Evolutionary conservation across 1,284 basidiomycete genomes (phyloP).

Genomic region (Mycena sp.): DNA sequence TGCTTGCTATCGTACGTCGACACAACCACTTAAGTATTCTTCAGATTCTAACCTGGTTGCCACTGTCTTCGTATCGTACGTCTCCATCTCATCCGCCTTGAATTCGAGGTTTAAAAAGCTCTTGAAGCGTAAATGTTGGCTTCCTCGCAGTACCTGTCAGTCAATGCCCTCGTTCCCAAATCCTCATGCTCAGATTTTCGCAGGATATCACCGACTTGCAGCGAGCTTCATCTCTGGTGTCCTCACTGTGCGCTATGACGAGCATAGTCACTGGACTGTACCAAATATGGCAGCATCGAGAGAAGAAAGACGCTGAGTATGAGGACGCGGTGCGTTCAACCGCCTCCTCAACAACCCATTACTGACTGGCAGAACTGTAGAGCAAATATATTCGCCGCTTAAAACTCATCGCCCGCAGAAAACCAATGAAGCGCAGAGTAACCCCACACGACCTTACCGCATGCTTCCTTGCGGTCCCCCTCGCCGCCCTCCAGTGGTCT

Average conservation of each 20-base stretch:
- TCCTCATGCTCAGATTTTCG: background rate
- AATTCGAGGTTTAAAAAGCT: background rate
- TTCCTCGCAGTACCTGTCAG: slow-evolving; percentile 32
- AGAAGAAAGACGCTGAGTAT: slow-evolving; percentile 29
- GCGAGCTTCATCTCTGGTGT: slow-evolving; percentile 31
- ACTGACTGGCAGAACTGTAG: background rate
- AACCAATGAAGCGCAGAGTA: background rate
- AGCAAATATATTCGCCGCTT: background rate
- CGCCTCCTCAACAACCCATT: background rate
- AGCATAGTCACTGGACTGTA: slow-evolving; percentile 37
- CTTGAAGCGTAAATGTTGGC: slow-evolving; percentile 16
- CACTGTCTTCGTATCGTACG: slow-evolving; percentile 25
- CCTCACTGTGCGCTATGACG: slow-evolving; percentile 34
- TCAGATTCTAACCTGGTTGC: slow-evolving; percentile 19
- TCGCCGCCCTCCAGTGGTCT: slow-evolving; percentile 38
- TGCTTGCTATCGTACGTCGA: background rate
- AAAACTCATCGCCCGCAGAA: background rate
- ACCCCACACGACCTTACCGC: slow-evolving; percentile 14
- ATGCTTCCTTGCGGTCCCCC: slow-evolving; percentile 35
- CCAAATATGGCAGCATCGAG: slow-evolving; percentile 39
- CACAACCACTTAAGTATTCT: background rate
- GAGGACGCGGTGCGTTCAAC: slow-evolving; percentile 31
- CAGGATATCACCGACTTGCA: slow-evolving; percentile 31
- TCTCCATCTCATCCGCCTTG: background rate
- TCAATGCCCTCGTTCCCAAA: background rate